Evolutionary conservation across 495 filamentous ascomycete genomes (phyloP), one percentile per base, ranked within the genome.

Genomic region (Rhypophila decipiens): DNA sequence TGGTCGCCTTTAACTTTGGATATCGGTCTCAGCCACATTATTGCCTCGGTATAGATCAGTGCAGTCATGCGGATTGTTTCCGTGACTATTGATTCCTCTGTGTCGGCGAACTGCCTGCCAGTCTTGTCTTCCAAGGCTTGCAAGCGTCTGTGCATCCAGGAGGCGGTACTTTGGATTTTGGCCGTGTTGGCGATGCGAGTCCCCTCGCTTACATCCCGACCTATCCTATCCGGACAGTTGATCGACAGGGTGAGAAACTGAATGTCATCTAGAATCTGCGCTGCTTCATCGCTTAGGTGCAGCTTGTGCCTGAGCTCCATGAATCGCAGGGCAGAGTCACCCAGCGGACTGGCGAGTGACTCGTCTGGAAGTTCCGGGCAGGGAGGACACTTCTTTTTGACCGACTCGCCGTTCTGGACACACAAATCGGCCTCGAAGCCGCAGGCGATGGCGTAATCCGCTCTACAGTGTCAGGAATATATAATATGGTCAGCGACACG

Each of bases 371-470:
- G 9, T 15, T 21, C 9, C 9, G 37, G 41, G 8, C 33, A 20
- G 9, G 51, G 51, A 0, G 38, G 35, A 12, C 20, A 8, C 13
- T 20, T 22, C 13, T 20, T 23, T 29, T 23, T 12, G 7, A 34
- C n/a, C 9, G 3, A 19, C 4, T 38, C 27, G 11, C 38, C 36
- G 24, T 48, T 46, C 10, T 50, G 46, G 18, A 61, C 29, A 10
- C 42, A 47, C 1, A 59, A 44, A 3, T 52, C 49, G 5, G 24
- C 17, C 29, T 61, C 56, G n/a, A 56, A 59, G 23, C 52, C 47
- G 19, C 44, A 42, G 24, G 56, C 56, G 15, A 56, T 43, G 12
- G 51, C 40, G 37, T 56, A 58, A 37, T 61, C 58, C 10, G 47
- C 29, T 1, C 58, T 61, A 42, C 24, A 5, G 5, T 12, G 12